A percentile compares a stretch with the other conserved stretches of the same genome.
phyloP scores from a whole-genome alignment of 2,329 filamentous ascomycete species.

The Penicillium griseofulvum region DNA sequence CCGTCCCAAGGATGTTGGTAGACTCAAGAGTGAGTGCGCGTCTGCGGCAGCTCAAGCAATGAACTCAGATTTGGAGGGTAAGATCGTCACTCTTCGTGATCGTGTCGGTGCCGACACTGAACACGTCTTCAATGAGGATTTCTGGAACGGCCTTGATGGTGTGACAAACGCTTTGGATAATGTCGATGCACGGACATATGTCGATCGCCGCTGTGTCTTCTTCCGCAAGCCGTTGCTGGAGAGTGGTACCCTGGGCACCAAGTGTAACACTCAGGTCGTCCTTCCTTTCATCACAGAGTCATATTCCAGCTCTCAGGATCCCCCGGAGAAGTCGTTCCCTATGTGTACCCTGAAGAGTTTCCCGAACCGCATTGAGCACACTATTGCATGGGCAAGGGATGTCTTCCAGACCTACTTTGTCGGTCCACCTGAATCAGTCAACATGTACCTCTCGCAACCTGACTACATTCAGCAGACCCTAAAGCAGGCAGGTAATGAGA shows the following conservation, averaged over 20 bases:
- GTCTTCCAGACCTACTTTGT: constrained; percentile 93
- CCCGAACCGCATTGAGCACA: constrained; percentile 97
- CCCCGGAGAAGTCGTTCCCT: constrained; percentile 96
- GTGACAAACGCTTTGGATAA: constrained; percentile 98
- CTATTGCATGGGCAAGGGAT: constrained; percentile 96
- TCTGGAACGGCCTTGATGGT: constrained; percentile 83
- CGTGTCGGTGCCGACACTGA: constrained; percentile 90
- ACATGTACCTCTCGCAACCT: constrained; percentile 86
- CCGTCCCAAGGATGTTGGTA: constrained; percentile 86
- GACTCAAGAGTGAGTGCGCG: constrained; percentile 94
- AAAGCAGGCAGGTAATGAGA: constrained; percentile 93
- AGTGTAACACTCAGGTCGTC: constrained; percentile 97
- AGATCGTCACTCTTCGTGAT: constrained; percentile 83
- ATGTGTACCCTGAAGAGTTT: constrained; percentile 98
- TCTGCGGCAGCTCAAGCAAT: constrained; percentile 86
- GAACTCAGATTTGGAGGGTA: constrained; percentile 87
- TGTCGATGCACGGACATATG: constrained; percentile 92
- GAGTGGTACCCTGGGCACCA: constrained; percentile 96
- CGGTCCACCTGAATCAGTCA: constrained; percentile 88
- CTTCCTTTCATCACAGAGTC: constrained; percentile 90
- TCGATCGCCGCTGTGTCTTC: constrained; percentile 94
- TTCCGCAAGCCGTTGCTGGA: constrained; percentile 96
- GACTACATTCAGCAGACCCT: constrained; percentile 84
- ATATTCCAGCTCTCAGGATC: constrained; percentile 95
- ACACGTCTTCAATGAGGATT: constrained; percentile 87